Percentiles rank a stretch among this genome's conserved stretches.
phyloP scores from a whole-genome alignment of 306 rosid genomes.

The Elaeagnus macrophylla region DNA sequence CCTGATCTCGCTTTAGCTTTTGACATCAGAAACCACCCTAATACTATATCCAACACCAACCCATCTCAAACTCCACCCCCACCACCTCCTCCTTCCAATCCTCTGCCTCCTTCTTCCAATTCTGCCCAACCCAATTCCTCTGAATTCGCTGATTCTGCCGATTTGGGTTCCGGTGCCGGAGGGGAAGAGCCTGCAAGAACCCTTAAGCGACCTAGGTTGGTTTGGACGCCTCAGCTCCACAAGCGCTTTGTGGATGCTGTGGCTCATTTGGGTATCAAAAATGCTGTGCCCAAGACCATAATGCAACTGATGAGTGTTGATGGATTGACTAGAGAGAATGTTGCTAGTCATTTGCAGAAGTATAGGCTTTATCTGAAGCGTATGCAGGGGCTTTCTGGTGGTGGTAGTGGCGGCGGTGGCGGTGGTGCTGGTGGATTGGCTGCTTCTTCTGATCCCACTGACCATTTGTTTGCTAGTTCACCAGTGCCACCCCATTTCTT shows the following conservation, averaged over 20 bases:
- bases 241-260: conserved; percentile 93
- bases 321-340: conserved; percentile 91
- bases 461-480: conserved; percentile 80
- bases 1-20: conserved; percentile 93
- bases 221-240: conserved; percentile 98
- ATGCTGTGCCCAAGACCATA: conserved; percentile 96
- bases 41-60: conserved; percentile 1
- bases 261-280: conserved; percentile 86
- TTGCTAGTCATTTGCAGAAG: conserved; percentile 90
- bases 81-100: conserved; percentile 27
- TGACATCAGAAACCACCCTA: conserved; percentile 46
- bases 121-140: conserved; percentile 64
- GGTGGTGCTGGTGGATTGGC: conserved; percentile 29
- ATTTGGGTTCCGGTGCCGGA: conserved; percentile 67
- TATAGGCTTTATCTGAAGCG: conserved; percentile 90
- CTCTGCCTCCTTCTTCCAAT: conserved; percentile 31
- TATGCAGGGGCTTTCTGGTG: conserved; percentile 77
- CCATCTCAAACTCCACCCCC: conserved; percentile 18
- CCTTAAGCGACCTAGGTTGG: conserved; percentile 89
- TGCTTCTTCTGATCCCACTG: conserved; percentile 49
- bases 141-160: conserved; percentile 77
- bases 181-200: conserved; percentile 93
- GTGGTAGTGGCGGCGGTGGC: conserved; percentile 24
- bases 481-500: conserved; percentile 85
- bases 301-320: conserved; percentile 99